Conservation (phyloP, 805 yeast genomes). For the Candida pseudoglaebosa region DNA sequence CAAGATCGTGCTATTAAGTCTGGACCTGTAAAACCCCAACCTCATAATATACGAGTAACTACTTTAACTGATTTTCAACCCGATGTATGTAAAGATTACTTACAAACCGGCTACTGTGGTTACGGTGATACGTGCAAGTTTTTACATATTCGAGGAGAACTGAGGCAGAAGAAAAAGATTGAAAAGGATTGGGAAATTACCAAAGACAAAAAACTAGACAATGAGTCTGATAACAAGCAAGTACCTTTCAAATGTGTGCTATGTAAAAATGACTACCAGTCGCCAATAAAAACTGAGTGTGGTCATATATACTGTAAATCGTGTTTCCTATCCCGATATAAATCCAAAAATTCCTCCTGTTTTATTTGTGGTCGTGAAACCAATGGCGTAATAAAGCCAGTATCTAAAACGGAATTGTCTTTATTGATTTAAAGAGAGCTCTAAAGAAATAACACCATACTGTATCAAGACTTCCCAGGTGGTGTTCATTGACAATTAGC, state of each 20-base stretch:
- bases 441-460: too few species aligned
- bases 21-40: slow-evolving; percentile 24
- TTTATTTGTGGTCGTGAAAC: slow-evolving; percentile 58
- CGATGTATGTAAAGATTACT: slow-evolving; percentile 89
- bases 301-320: slow-evolving; percentile 59
- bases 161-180: slow-evolving; percentile 63
- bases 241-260: slow-evolving; percentile 61
- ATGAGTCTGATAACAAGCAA: slow-evolving; percentile 6
- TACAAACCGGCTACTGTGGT: slow-evolving; percentile 92
- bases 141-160: slow-evolving; percentile 84
- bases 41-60: slow-evolving; percentile 52
- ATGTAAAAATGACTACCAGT: slow-evolving; percentile 51
- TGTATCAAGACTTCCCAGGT: too few species aligned
- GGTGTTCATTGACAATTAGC: too few species aligned
- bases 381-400: slow-evolving; percentile 55
- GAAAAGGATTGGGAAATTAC: slow-evolving; percentile 65
- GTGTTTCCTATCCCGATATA: slow-evolving; percentile 52
- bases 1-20: neutral
- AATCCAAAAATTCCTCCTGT: slow-evolving; percentile 43
- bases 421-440: neutral
- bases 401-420: slow-evolving; percentile 31
- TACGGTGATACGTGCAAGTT: slow-evolving; percentile 97
- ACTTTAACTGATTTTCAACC: slow-evolving; percentile 83
- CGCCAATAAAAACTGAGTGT: slow-evolving; percentile 59
- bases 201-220: slow-evolving; percentile 12